Conservation (phyloP, 331 rosid species). For the Phaseolus coccineus region DNA sequence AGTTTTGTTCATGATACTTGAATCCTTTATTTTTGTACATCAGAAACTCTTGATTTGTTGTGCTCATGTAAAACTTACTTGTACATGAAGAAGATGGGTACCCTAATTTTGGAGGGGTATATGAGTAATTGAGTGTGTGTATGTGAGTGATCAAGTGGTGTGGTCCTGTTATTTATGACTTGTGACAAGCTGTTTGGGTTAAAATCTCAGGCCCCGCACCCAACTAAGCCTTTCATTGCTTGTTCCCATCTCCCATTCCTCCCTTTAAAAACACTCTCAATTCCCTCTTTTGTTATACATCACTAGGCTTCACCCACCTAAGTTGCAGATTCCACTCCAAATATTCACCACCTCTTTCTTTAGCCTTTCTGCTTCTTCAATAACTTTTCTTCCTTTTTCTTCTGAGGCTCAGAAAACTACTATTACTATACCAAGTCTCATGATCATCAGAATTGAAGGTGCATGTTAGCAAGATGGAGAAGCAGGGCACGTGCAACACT, state of each 20-base stretch:
- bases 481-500: slow-evolving; percentile 99
- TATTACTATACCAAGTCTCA: neutral
- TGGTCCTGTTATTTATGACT: slow-evolving; percentile 61
- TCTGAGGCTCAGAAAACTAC: slow-evolving; percentile 24
- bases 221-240: slow-evolving; percentile 61
- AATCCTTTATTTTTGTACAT: neutral
- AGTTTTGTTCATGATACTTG: neutral
- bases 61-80: neutral
- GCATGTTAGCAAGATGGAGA: slow-evolving; percentile 98
- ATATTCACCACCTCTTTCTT: slow-evolving; percentile 48
- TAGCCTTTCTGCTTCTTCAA: slow-evolving; percentile 9
- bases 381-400: neutral
- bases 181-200: slow-evolving; percentile 64
- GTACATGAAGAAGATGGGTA: neutral
- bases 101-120: slow-evolving; percentile 43
- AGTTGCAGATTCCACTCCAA: slow-evolving; percentile 48
- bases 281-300: slow-evolving; percentile 59
- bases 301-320: slow-evolving; percentile 48
- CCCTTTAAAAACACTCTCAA: slow-evolving; percentile 51
- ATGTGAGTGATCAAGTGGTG: slow-evolving; percentile 55
- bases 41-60: neutral
- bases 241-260: slow-evolving; percentile 43
- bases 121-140: slow-evolving; percentile 33
- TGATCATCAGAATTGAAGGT: slow-evolving; percentile 43
- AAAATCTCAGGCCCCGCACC: slow-evolving; percentile 64